Evolutionary conservation across 352 stramenopile genomes (phyloP).

Genomic region (Proteromonas lacertae): DNA sequence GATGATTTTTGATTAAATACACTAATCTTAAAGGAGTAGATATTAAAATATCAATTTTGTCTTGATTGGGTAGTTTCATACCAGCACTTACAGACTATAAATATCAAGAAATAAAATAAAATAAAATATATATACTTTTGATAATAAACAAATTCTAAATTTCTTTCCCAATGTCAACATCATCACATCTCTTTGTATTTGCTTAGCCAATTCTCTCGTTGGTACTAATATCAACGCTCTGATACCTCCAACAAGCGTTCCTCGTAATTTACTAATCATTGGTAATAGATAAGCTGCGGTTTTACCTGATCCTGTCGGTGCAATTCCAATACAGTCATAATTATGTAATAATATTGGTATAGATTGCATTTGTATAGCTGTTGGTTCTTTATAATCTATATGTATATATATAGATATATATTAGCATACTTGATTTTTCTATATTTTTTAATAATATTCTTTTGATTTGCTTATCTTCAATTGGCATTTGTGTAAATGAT

Average conservation of each 20-base stretch:
- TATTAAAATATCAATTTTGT: conserved; percentile 68
- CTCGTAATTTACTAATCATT: conserved; percentile 6
- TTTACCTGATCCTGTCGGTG: conserved; percentile 84
- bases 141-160: conserved; percentile 22
- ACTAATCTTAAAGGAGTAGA: conserved; percentile 75
- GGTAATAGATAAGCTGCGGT: conserved; percentile 87
- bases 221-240: conserved; percentile 68
- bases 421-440: conserved; percentile 11
- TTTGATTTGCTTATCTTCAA: conserved; percentile 1
- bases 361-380: conserved; percentile 89
- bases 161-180: conserved; percentile 44
- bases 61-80: conserved; percentile 1
- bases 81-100: background rate
- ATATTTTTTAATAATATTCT: conserved; percentile 9
- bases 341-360: conserved; percentile 43
- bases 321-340: conserved; percentile 68
- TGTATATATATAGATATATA: too few relatives aligned
- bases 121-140: background rate
- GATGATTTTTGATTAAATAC: conserved; percentile 33
- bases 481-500: conserved; percentile 8
- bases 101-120: background rate
- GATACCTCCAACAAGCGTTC: conserved; percentile 22
- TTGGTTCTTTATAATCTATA: conserved; percentile 92
- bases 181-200: conserved; percentile 74
- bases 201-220: conserved; percentile 74